These are phyloP conservation scores for Alternaria sp. DNA, from an alignment of 2,329 filamentous ascomycete species.

Conservation along the genomic window DNA sequence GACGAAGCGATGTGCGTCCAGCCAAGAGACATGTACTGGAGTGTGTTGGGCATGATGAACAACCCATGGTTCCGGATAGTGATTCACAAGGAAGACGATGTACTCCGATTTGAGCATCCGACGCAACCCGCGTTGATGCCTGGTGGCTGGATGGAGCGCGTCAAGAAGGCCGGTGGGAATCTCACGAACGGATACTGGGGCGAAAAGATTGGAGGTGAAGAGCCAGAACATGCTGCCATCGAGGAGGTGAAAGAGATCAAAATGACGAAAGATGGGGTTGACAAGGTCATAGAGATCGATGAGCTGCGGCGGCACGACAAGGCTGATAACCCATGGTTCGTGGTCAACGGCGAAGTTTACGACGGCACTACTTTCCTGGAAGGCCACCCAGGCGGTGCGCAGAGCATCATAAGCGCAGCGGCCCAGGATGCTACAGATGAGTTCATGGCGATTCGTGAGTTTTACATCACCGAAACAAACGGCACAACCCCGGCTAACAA, in stretches of 20 bases:
- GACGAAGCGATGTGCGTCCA: slow-evolving; percentile 87
- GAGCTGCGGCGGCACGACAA: slow-evolving; percentile 73
- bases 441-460: slow-evolving; percentile 87
- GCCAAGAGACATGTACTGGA: slow-evolving; percentile 96
- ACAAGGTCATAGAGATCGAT: slow-evolving; percentile 69
- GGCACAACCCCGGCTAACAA: slow-evolving; percentile 28
- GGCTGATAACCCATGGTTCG: slow-evolving; percentile 79
- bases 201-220: slow-evolving; percentile 66
- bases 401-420: slow-evolving; percentile 83
- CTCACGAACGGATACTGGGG: slow-evolving; percentile 85
- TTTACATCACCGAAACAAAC: background rate
- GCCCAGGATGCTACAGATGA: slow-evolving; percentile 84
- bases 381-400: slow-evolving; percentile 83
- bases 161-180: slow-evolving; percentile 82
- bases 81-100: slow-evolving; percentile 70
- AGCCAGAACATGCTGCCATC: slow-evolving; percentile 49
- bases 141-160: slow-evolving; percentile 91
- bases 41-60: slow-evolving; percentile 96
- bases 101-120: slow-evolving; percentile 82
- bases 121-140: slow-evolving; percentile 78
- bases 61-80: slow-evolving; percentile 90
- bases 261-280: slow-evolving; percentile 75
- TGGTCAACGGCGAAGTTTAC: slow-evolving; percentile 87
- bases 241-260: slow-evolving; percentile 69
- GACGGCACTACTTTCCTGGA: slow-evolving; percentile 82